Percentiles rank a stretch among this genome's conserved stretches.
These are phyloP conservation scores for Penicillium sp. DNA, from an alignment of 2,329 filamentous ascomycete species.

Conservation along the genomic window DNA sequence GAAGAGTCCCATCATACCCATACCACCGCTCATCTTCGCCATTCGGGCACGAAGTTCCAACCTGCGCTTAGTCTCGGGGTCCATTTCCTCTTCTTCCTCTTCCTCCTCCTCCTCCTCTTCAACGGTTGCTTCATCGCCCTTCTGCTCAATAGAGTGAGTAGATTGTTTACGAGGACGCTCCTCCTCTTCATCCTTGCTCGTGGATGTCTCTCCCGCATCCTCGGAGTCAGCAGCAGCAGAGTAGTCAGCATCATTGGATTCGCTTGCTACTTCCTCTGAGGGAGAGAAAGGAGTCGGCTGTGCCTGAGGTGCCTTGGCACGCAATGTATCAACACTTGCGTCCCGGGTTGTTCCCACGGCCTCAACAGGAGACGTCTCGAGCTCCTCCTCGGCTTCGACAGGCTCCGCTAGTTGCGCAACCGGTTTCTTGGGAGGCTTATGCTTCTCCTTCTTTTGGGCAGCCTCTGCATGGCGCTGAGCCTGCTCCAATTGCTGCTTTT, in stretches of 20 bases:
- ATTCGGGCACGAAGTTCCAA: constrained; percentile 91
- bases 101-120: constrained; percentile 70
- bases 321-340: constrained; percentile 41
- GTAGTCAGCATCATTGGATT: constrained; percentile 68
- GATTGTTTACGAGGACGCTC: constrained; percentile 49
- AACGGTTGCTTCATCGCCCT: constrained; percentile 52
- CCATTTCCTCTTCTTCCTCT: constrained; percentile 78
- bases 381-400: constrained; percentile 29
- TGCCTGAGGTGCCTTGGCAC: constrained; percentile 41
- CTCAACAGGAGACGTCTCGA: constrained; percentile 37
- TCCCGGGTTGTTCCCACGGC: constrained; percentile 40
- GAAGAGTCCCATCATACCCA: constrained; percentile 96
- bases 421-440: constrained; percentile 71
- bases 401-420: constrained; percentile 48
- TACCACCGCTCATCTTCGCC: constrained; percentile 97
- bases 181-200: constrained; percentile 76
- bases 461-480: constrained; percentile 80
- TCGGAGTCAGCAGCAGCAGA: constrained; percentile 67
- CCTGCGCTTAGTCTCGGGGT: constrained; percentile 81
- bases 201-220: constrained; percentile 64
- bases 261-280: constrained; percentile 60
- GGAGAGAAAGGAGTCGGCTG: constrained; percentile 43
- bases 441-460: constrained; percentile 81
- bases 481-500: constrained; percentile 91
- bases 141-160: constrained; percentile 37